Conservation (phyloP, 2,329 filamentous ascomycete genomes). For the Chrysoporthe puriensis region DNA sequence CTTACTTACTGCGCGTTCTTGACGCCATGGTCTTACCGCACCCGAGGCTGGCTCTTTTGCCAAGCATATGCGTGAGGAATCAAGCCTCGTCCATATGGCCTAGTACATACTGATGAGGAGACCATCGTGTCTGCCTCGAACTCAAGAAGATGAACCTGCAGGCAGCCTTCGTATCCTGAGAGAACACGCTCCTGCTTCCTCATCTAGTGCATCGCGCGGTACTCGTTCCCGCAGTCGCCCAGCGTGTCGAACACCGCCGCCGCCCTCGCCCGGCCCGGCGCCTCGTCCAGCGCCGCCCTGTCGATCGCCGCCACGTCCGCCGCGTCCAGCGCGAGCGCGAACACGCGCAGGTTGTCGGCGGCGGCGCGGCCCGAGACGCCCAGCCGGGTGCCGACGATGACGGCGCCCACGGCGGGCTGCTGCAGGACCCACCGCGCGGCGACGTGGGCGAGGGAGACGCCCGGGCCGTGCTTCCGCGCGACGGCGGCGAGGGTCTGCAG, state of each 20-base stretch:
- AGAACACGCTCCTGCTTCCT: not conserved
- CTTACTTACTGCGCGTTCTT: not conserved
- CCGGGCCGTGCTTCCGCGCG: slow-evolving; percentile 33
- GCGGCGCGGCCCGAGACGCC: slow-evolving; percentile 35
- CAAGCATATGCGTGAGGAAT: not conserved
- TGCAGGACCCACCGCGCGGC: slow-evolving; percentile 42
- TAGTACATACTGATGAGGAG: not conserved
- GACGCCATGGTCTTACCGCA: not conserved
- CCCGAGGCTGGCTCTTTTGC: not conserved
- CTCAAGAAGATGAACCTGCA: not conserved
- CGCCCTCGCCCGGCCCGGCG: slow-evolving; percentile 25
- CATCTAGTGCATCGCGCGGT: slow-evolving; percentile 35
- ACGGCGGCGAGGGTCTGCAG: slow-evolving; percentile 33
- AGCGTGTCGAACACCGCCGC: slow-evolving; percentile 32
- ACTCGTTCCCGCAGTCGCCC: slow-evolving; percentile 41
- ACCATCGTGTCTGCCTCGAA: too few relatives aligned
- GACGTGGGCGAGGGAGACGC: slow-evolving; percentile 37
- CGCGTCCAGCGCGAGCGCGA: slow-evolving; percentile 33
- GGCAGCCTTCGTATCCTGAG: not conserved
- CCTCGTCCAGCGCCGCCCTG: slow-evolving; percentile 31
- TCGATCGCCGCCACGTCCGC: slow-evolving; percentile 35
- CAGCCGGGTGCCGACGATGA: slow-evolving; percentile 40
- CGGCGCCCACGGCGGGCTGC: slow-evolving; percentile 39
- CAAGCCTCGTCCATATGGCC: not conserved
- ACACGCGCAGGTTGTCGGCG: slow-evolving; percentile 36